Evolutionary conservation across 139 green algal species (phyloP).

Genomic region (Tetradesmus lagerheimii): DNA sequence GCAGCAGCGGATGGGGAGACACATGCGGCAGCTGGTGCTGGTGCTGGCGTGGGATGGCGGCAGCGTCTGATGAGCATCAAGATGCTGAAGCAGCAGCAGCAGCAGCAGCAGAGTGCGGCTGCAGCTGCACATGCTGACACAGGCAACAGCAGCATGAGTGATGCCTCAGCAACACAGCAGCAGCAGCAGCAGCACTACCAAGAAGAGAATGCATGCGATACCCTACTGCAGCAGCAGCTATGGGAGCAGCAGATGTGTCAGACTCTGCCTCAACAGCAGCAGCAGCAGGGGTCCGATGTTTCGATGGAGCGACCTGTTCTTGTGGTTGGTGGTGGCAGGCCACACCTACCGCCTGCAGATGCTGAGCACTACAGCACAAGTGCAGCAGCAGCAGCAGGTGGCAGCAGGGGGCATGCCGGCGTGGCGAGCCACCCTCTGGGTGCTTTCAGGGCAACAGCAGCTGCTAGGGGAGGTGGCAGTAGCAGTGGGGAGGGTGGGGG

Average conservation of each 20-base stretch:
- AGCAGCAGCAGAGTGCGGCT: not conserved
- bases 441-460: not conserved
- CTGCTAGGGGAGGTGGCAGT: not conserved
- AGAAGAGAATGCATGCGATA: not conserved
- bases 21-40: not conserved
- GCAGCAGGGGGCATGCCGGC: not conserved
- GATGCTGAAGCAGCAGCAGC: not conserved
- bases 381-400: not conserved
- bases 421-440: not conserved
- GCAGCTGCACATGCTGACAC: not conserved
- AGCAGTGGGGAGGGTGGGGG: not conserved
- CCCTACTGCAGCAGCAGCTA: not conserved
- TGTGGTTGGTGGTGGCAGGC: not conserved
- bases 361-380: not conserved
- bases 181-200: not conserved
- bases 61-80: not conserved
- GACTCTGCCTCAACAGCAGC: not conserved
- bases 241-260: not conserved
- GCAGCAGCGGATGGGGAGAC: not conserved
- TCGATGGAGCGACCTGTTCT: not conserved
- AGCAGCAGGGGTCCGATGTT: not conserved
- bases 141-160: too few relatives aligned
- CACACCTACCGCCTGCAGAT: not conserved
- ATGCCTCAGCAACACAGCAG: not conserved
- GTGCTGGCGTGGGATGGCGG: not conserved